Evolutionary conservation across 176 grass and related monocot species (phyloP), one percentile per base, ranked within the genome.

Genomic region (Olyra latifolia): DNA sequence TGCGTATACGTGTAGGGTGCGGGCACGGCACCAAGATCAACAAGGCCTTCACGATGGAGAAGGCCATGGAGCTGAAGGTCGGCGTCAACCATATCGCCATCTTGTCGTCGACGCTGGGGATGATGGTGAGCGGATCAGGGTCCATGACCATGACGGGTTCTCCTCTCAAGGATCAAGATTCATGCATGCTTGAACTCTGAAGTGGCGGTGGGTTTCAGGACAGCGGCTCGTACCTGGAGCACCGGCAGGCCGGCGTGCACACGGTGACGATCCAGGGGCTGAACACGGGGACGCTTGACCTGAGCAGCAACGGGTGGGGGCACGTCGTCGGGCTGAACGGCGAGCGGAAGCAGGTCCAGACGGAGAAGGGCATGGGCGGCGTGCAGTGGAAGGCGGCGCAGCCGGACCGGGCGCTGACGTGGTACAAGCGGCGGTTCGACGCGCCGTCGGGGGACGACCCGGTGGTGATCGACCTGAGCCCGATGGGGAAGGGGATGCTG

Each of bases 371-470:
- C 76, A 30, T 81, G 44, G 67, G 23, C 40, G 70, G 68, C 1
- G 88, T 93, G 38, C 7, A 83, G 25, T 99, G 96, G 92, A 62
- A 14, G n/a, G 25, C 89, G 0, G 84, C 86, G 23, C 66, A 53
- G 24, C 62, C 35, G 32, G 75, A 69, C 48, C 47, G 4, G 42
- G 84, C 78, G 13, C 50, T 93, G 32, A 86, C 81, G n/a, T 99
- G 96, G 96, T 99, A 99, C 88, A 72, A 85, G 76, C 62, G 85
- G 39, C 57, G 68, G 67, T 97, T 97, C 75, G 91, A 97, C 88
- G 65, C 81, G 66, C 91, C 89, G 14, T 50, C 58, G 1, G 94
- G 89, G 7, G 75, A 81, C 1, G 89, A 90, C 10, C 85, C 94
- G 25, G 49, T 97, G 59, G 87, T 84, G 71, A 13, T 97, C 57